Conservation (phyloP, 73 alveolate genomes). For the Tetrahymena malaccensis region DNA sequence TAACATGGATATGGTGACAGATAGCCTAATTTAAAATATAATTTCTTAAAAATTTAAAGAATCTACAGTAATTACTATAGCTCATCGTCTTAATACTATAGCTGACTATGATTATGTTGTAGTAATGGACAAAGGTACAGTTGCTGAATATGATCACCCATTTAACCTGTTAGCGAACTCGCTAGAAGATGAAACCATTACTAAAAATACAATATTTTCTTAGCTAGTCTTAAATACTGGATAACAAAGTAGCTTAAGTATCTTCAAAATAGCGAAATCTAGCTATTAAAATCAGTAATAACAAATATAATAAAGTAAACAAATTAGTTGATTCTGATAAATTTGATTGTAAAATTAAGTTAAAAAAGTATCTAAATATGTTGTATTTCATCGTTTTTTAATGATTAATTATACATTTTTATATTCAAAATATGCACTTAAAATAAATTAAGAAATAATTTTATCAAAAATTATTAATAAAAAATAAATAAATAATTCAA, state of each 20-base stretch:
- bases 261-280: conserved; percentile 21
- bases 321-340: not conserved
- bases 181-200: not conserved
- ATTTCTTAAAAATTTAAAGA: conserved; percentile 45
- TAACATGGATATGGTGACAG: conserved; percentile 64
- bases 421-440: no score
- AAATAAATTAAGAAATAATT: no score
- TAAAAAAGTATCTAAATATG: no score
- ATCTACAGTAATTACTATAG: conserved; percentile 68
- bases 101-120: conserved; percentile 50
- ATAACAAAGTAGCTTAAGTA: not conserved
- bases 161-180: conserved; percentile 25
- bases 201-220: conserved; percentile 8
- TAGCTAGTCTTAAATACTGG: conserved; percentile 28
- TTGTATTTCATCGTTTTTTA: no score
- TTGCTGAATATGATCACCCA: conserved; percentile 56
- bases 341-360: no score
- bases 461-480: no score
- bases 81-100: conserved; percentile 70
- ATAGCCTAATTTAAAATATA: conserved; percentile 49
- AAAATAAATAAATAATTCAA: no score
- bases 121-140: conserved; percentile 53
- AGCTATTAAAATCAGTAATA: not conserved
- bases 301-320: not conserved
- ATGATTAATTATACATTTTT: no score